Evolutionary conservation across 2,329 filamentous ascomycete species (phyloP).

Genomic region (Trichoderma breve): DNA sequence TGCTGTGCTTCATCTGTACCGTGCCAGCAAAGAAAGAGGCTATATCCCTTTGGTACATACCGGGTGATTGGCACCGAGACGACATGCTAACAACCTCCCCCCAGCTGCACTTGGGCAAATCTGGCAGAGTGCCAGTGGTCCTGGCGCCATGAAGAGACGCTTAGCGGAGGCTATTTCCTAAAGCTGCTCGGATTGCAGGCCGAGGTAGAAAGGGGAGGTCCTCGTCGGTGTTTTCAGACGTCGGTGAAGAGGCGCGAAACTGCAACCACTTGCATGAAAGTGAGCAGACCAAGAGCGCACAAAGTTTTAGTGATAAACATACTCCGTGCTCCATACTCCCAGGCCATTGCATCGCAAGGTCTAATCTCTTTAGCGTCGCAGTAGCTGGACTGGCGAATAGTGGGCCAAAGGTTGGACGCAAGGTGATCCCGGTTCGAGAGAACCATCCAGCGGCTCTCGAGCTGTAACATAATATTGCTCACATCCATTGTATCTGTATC

Average conservation of each 20-base stretch:
- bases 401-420: conserved; percentile 2
- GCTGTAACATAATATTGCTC: conserved; percentile 12
- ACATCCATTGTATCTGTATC: not conserved
- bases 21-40: not conserved
- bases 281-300: conserved; percentile 14
- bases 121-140: not conserved
- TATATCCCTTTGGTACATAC: not conserved
- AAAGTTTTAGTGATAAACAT: conserved; percentile 13
- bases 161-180: not conserved
- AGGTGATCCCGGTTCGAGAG: conserved; percentile 11
- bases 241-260: conserved; percentile 20
- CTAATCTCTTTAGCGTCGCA: conserved; percentile 17
- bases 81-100: not conserved
- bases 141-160: not conserved
- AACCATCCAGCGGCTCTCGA: conserved; percentile 5
- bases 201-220: not conserved
- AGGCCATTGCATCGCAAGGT: conserved; percentile 1
- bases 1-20: not conserved
- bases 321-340: conserved; percentile 5
- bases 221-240: not conserved
- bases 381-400: conserved; percentile 14
- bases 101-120: not conserved
- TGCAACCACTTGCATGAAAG: conserved; percentile 16
- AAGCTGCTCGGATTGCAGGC: conserved; percentile 5
- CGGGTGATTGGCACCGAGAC: not conserved